A percentile compares a stretch with the other conserved stretches of the same genome.
These are phyloP conservation scores for Tulasnella sp. DNA, from an alignment of 768 basidiomycete genomes.

Conservation along the genomic window DNA sequence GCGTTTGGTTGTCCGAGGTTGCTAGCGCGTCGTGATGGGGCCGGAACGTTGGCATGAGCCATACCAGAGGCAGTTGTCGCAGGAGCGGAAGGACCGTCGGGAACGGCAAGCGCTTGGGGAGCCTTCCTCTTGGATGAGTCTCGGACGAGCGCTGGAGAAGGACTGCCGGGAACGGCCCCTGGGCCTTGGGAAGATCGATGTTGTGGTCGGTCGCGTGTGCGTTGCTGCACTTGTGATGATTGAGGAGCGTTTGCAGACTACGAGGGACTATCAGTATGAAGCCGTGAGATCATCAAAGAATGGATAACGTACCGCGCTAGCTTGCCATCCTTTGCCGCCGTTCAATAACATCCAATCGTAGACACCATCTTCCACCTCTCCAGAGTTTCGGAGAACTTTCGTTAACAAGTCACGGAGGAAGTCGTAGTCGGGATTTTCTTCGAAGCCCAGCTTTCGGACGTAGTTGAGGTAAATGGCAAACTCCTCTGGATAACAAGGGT, in stretches of 20 bases:
- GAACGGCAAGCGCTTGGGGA: conserved; percentile 48
- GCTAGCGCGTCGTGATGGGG: conserved; percentile 9
- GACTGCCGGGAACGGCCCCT: conserved; percentile 28
- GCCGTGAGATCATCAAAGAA: neutral
- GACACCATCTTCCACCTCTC: conserved; percentile 79
- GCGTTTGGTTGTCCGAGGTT: neutral
- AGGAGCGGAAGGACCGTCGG: conserved; percentile 31
- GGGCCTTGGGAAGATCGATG: conserved; percentile 12
- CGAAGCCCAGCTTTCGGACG: conserved; percentile 96
- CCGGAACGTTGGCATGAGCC: conserved; percentile 63
- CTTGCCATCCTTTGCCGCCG: conserved; percentile 92
- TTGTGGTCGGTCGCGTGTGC: conserved; percentile 26
- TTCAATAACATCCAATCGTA: conserved; percentile 97
- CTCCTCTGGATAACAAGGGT: conserved; percentile 52
- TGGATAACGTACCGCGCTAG: conserved; percentile 48
- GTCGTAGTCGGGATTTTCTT: conserved; percentile 98
- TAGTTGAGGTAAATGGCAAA: conserved; percentile 99
- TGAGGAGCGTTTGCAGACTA: neutral
- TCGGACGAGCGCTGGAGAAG: conserved; percentile 69
- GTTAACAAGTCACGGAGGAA: conserved; percentile 91
- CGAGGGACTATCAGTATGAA: neutral
- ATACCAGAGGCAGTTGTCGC: conserved; percentile 60
- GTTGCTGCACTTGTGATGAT: conserved; percentile 27
- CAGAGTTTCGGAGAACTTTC: conserved; percentile 85
- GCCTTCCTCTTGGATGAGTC: conserved; percentile 56